Evolutionary conservation across 2,329 filamentous ascomycete genomes (phyloP).

Genomic region (Colletotrichum sp.): DNA sequence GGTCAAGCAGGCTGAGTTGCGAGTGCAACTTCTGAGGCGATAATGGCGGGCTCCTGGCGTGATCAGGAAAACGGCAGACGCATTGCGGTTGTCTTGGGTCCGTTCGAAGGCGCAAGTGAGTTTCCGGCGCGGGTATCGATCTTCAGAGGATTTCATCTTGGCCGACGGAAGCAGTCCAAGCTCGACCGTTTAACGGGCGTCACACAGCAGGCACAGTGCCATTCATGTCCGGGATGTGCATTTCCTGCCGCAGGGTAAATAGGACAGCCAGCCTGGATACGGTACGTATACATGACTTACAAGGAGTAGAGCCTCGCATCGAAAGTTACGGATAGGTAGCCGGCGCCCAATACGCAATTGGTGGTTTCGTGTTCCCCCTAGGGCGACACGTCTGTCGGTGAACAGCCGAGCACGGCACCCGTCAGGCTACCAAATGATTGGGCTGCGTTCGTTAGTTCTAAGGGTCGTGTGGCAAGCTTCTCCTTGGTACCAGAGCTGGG

Average conservation of each 20-base stretch:
- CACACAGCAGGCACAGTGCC: not conserved
- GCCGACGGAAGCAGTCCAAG: not conserved
- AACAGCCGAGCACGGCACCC: not conserved
- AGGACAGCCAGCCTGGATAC: not conserved
- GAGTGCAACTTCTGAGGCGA: not conserved
- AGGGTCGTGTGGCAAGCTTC: not conserved
- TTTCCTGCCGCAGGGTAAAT: not conserved
- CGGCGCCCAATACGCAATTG: not conserved
- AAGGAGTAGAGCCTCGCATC: no score
- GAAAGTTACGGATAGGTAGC: not conserved
- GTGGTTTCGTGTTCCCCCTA: not conserved
- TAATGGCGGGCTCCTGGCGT: not conserved
- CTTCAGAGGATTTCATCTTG: not conserved
- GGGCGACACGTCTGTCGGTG: not conserved
- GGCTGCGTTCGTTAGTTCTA: not conserved
- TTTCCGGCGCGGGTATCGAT: not conserved
- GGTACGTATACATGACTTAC: not conserved
- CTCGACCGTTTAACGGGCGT: not conserved
- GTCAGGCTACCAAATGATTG: not conserved
- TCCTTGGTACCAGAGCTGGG: not conserved
- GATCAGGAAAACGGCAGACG: not conserved
- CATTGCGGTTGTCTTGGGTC: not conserved
- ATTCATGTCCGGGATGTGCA: not conserved
- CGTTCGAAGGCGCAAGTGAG: not conserved
- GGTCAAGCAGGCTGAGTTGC: not conserved